Percentiles rank a stretch among this genome's conserved stretches.
Evolutionary conservation across 148 eudicot genomes (phyloP).

Genomic region (Vaccinium vitisidaea): DNA sequence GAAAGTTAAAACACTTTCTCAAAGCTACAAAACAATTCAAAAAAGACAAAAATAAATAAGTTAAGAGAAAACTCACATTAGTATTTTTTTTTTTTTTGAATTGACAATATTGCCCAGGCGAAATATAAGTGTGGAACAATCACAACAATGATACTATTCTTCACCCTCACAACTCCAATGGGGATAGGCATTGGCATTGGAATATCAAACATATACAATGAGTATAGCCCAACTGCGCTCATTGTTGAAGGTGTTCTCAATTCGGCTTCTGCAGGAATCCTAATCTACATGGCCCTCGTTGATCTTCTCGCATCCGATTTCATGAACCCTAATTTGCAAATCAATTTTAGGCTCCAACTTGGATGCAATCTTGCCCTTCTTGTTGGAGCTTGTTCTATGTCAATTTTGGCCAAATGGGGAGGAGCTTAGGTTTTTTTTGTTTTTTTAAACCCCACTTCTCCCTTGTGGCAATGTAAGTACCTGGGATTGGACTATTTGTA

Average conservation of each 20-base stretch:
- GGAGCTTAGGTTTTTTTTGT: not conserved
- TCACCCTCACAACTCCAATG: conserved; percentile 21
- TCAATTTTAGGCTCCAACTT: conserved; percentile 20
- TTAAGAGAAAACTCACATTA: not conserved
- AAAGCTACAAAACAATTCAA: not conserved
- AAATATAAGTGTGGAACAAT: conserved; percentile 13
- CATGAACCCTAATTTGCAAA: conserved; percentile 19
- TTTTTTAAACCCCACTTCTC: not conserved
- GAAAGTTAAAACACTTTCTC: not conserved
- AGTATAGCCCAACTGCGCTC: conserved; percentile 15
- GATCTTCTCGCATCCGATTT: conserved; percentile 27
- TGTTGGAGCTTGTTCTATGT: conserved; percentile 23
- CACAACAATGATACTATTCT: conserved; percentile 18
- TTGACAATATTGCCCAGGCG: conserved; percentile 9
- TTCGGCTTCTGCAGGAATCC: conserved; percentile 23
- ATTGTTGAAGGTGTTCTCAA: conserved; percentile 20
- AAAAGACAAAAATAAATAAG: not conserved
- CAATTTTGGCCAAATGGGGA: conserved; percentile 24
- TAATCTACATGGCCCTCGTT: conserved; percentile 26
- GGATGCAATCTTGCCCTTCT: conserved; percentile 18
- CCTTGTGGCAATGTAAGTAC: not conserved
- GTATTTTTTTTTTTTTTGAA: not conserved
- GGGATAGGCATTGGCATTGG: conserved; percentile 21
- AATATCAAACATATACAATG: conserved; percentile 18
- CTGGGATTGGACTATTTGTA: too few relatives aligned